phyloP scores from a whole-genome alignment of 768 basidiomycete species.

The Boletellus ananiceps region DNA sequence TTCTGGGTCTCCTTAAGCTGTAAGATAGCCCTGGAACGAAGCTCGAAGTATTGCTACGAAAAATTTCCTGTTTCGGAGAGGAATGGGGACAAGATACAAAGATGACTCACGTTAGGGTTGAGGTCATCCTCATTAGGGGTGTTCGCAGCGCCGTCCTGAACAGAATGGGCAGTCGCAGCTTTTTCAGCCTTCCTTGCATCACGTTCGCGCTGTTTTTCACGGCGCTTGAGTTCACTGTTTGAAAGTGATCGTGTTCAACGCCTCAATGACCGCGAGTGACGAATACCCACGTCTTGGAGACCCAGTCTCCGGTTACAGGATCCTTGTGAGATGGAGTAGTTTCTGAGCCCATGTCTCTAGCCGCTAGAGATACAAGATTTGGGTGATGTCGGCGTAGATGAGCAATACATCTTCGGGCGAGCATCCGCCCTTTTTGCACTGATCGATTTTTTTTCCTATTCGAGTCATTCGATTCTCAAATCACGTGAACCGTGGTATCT shows the following conservation, averaged over 20 bases:
- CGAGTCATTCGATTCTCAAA: conserved; percentile 15
- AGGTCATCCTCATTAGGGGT: conserved; percentile 72
- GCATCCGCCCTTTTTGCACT: conserved; percentile 22
- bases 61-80: neutral
- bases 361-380: conserved; percentile 1
- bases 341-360: conserved; percentile 38
- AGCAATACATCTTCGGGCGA: conserved; percentile 20
- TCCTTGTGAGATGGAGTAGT: conserved; percentile 50
- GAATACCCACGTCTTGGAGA: conserved; percentile 83
- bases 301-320: conserved; percentile 90
- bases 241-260: conserved; percentile 25
- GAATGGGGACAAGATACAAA: neutral
- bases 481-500: conserved; percentile 5
- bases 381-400: conserved; percentile 7
- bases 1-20: conserved; percentile 77
- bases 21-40: conserved; percentile 84
- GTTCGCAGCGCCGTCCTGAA: conserved; percentile 38
- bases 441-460: conserved; percentile 27
- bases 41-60: conserved; percentile 90
- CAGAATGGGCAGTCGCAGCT: conserved; percentile 45
- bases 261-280: conserved; percentile 11
- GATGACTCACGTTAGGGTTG: conserved; percentile 74
- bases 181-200: conserved; percentile 76
- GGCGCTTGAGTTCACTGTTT: conserved; percentile 86
- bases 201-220: conserved; percentile 75